Evolutionary conservation across 208 protist genomes (phyloP).

Genomic region (Trypanosoma brucei): DNA sequence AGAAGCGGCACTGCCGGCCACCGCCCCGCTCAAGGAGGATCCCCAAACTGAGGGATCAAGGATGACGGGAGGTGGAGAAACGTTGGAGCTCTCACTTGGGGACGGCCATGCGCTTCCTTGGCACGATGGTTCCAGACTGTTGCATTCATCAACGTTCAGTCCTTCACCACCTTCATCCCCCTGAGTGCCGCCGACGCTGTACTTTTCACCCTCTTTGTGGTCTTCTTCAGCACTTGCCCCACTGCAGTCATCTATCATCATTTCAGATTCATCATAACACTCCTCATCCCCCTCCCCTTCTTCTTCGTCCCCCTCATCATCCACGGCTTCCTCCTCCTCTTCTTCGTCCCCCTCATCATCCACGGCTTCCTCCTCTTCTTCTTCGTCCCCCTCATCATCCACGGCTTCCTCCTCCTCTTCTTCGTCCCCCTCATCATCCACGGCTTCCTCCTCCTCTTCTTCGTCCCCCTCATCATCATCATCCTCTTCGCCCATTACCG

Average conservation of each 20-base stretch:
- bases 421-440: no score
- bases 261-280: neutral
- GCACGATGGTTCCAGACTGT: neutral
- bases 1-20: no score
- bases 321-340: no score
- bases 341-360: conserved; percentile 1
- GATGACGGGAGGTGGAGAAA: neutral
- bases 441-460: conserved; percentile 17
- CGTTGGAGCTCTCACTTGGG: neutral
- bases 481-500: conserved; percentile 1
- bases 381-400: no score
- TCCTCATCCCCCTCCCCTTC: neutral
- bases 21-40: no score
- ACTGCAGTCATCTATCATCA: no score
- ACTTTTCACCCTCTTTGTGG: no score
- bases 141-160: neutral
- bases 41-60: no score
- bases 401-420: neutral
- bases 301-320: neutral
- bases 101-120: neutral
- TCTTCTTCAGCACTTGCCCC: no score
- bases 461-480: conserved; percentile 6
- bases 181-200: no score
- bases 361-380: no score
- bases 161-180: neutral